Percentiles rank a stretch among this genome's conserved stretches.
phyloP scores from a whole-genome alignment of 371 early-diverging fungal species.

The Apophysomyces trapeziformis region DNA sequence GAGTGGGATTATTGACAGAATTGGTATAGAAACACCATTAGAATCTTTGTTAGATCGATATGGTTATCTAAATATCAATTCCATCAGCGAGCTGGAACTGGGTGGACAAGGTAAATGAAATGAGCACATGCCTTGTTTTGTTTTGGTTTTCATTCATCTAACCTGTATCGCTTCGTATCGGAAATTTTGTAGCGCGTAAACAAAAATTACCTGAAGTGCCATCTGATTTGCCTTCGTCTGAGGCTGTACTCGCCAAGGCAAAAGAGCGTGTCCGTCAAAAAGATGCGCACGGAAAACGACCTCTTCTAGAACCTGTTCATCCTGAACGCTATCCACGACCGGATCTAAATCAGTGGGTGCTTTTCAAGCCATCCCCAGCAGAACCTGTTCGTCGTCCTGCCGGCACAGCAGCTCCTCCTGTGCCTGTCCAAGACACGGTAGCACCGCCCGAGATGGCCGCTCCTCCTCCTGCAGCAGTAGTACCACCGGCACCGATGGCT shows the following conservation, averaged over 20 bases:
- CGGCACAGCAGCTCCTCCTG: constrained; percentile 14
- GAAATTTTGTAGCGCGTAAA: constrained; percentile 15
- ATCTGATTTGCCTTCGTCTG: constrained; percentile 13
- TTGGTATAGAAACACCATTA: constrained; percentile 37
- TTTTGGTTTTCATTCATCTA: not conserved
- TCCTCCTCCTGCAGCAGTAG: not conserved
- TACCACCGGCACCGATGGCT: constrained; percentile 21
- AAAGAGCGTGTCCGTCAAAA: constrained; percentile 33
- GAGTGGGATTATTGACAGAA: not conserved
- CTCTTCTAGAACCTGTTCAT: constrained; percentile 71
- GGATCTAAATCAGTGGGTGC: constrained; percentile 76
- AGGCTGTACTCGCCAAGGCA: constrained; percentile 12
- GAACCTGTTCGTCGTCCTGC: constrained; percentile 41
- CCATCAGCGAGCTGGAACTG: constrained; percentile 59
- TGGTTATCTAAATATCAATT: constrained; percentile 66
- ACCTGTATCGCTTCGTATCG: too few relatives aligned
- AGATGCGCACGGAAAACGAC: constrained; percentile 32
- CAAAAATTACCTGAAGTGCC: constrained; percentile 15
- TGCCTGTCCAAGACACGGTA: not conserved
- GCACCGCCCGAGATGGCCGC: constrained; percentile 10
- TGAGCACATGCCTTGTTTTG: not conserved
- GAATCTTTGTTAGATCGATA: constrained; percentile 67
- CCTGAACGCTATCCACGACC: constrained; percentile 78
- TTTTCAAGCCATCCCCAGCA: constrained; percentile 60
- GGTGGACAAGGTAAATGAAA: constrained; percentile 49